Evolutionary conservation across 2,329 filamentous ascomycete genomes (phyloP).

Genomic region (Fusarium chlamydosporum): DNA sequence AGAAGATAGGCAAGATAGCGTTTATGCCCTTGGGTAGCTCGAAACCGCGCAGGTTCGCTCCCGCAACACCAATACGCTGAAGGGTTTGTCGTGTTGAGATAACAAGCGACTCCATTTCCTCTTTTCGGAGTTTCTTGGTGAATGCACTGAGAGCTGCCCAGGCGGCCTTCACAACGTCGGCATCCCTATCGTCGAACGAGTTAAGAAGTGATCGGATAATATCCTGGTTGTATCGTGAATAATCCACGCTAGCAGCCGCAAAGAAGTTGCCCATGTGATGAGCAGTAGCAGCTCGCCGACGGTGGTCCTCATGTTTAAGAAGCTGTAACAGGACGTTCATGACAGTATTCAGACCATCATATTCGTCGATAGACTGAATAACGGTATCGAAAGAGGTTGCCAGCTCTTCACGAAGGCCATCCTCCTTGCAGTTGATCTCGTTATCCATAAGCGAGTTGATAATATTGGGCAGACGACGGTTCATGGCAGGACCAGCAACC

Average conservation of each 20-base stretch:
- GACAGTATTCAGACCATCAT: constrained; percentile 92
- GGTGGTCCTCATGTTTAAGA: constrained; percentile 93
- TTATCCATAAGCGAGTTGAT: constrained; percentile 96
- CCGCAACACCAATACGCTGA: constrained; percentile 88
- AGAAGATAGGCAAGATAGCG: constrained; percentile 94
- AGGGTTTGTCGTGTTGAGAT: constrained; percentile 87
- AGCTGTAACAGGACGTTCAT: constrained; percentile 94
- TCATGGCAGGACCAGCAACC: constrained; percentile 92
- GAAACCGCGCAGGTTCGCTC: constrained; percentile 88
- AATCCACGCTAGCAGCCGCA: constrained; percentile 82
- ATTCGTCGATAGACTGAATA: constrained; percentile 93
- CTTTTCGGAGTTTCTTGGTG: constrained; percentile 91
- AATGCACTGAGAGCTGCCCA: constrained; percentile 90
- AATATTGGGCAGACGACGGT: constrained; percentile 87
- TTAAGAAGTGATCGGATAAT: constrained; percentile 91
- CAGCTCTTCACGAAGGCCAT: constrained; percentile 79
- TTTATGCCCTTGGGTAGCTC: constrained; percentile 96
- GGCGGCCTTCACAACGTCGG: constrained; percentile 86
- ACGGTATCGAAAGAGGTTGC: constrained; percentile 89
- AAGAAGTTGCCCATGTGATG: constrained; percentile 91
- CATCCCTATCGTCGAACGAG: constrained; percentile 90
- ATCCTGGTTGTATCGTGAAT: constrained; percentile 95
- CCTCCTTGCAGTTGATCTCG: constrained; percentile 82
- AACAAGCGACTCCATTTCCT: constrained; percentile 97
- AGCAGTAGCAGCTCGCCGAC: constrained; percentile 82